Evolutionary conservation across 2,329 filamentous ascomycete species (phyloP).

Genomic region (Hymenoscyphus scutula): DNA sequence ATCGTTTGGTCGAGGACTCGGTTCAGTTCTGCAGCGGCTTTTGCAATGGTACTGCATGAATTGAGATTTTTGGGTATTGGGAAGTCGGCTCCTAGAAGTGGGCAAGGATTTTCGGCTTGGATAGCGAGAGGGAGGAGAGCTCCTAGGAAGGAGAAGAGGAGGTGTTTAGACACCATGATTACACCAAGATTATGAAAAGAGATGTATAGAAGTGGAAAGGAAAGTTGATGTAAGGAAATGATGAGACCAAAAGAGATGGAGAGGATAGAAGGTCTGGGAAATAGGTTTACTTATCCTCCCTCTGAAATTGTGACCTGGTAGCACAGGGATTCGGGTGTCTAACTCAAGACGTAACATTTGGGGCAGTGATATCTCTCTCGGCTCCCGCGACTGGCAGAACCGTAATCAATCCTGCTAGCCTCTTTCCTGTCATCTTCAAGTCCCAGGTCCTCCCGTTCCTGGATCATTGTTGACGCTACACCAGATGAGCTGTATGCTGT

Average conservation of each 20-base stretch:
- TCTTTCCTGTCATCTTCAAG: neutral
- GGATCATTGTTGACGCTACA: neutral
- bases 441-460: neutral
- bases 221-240: neutral
- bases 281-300: neutral
- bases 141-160: neutral
- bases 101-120: neutral
- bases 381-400: neutral
- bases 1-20: slow-evolving; percentile 15
- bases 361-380: neutral
- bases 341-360: neutral
- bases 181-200: neutral
- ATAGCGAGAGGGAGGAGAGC: neutral
- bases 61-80: neutral
- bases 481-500: too few species aligned
- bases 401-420: neutral
- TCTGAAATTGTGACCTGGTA: neutral
- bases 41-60: neutral
- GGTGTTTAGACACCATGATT: neutral
- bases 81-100: neutral
- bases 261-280: neutral
- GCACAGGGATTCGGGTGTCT: neutral
- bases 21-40: slow-evolving; percentile 18
- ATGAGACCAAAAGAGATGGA: neutral
- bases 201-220: neutral